These are phyloP conservation scores for Solanum aculeatissimum DNA, from an alignment of 305 asterid species.

Conservation along the genomic window DNA sequence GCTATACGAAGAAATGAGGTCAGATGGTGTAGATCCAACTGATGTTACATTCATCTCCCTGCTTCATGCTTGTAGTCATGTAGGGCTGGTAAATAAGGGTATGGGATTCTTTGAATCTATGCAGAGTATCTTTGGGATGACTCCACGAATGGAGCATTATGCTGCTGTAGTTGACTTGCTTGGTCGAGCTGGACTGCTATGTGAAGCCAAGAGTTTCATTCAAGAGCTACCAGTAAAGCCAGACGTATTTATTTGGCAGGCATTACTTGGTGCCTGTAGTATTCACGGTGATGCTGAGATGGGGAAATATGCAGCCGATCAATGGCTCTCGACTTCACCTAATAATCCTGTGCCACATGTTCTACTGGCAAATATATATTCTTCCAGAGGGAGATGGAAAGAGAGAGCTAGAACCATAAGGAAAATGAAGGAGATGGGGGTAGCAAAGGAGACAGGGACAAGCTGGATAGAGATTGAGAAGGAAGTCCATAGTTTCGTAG, in stretches of 20 bases:
- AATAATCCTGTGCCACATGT: constrained; percentile 42
- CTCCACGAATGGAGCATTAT: constrained; percentile 76
- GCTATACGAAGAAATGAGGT: constrained; percentile 50
- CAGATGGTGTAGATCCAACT: constrained; percentile 40
- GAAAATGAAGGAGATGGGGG: constrained; percentile 63
- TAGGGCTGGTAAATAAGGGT: constrained; percentile 54
- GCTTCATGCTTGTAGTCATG: constrained; percentile 87
- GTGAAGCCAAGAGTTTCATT: constrained; percentile 58
- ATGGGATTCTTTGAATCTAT: constrained; percentile 57
- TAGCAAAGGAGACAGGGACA: constrained; percentile 47
- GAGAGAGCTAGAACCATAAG: constrained; percentile 56
- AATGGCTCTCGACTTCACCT: constrained; percentile 41
- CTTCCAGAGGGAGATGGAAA: constrained; percentile 52
- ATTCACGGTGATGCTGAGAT: constrained; percentile 40
- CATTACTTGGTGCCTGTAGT: constrained; percentile 72
- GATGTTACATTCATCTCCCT: constrained; percentile 77
- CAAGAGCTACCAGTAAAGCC: constrained; percentile 49
- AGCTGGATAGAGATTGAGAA: constrained; percentile 77
- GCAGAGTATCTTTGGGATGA: constrained; percentile 36
- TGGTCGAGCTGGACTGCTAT: constrained; percentile 66
- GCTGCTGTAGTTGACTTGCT: constrained; percentile 81
- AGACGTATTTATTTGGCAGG: constrained; percentile 58
- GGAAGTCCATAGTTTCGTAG: constrained; percentile 50
- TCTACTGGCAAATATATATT: constrained; percentile 76
- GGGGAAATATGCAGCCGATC: constrained; percentile 63